These are phyloP conservation scores for Scutellaria barbata DNA, from an alignment of 257 asterid genomes.

Conservation along the genomic window DNA sequence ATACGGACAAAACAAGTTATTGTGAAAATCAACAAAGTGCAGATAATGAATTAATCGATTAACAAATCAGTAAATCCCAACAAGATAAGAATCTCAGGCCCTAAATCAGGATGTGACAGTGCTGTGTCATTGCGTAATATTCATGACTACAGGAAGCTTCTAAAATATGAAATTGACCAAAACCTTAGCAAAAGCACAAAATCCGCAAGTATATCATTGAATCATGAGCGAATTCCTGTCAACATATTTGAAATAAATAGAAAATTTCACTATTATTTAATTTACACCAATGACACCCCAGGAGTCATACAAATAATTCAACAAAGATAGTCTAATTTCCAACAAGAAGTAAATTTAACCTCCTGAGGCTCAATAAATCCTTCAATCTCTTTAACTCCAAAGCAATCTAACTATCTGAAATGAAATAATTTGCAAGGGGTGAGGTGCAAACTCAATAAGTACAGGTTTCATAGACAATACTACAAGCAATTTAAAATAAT, in stretches of 20 bases:
- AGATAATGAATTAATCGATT: not conserved
- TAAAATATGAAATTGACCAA: not conserved
- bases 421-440: constrained; percentile 19
- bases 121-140: not conserved
- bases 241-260: constrained; percentile 1
- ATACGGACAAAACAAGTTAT: not conserved
- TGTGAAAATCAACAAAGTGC: not conserved
- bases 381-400: constrained; percentile 27
- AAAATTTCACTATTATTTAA: constrained; percentile 1
- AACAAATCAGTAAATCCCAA: constrained; percentile 3
- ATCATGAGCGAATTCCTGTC: not conserved
- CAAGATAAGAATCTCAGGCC: not conserved
- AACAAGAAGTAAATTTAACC: constrained; percentile 1
- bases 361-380: constrained; percentile 20
- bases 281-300: constrained; percentile 15
- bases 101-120: not conserved
- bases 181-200: not conserved
- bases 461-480: not conserved
- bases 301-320: constrained; percentile 7
- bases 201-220: not conserved
- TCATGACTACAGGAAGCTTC: not conserved
- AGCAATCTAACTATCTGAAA: constrained; percentile 28
- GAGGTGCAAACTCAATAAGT: constrained; percentile 11
- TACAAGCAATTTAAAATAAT: not conserved
- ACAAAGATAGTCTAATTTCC: constrained; percentile 1